phyloP scores from a whole-genome alignment of 164 flowering plant species.

The Magnolia kwangsiensis region DNA sequence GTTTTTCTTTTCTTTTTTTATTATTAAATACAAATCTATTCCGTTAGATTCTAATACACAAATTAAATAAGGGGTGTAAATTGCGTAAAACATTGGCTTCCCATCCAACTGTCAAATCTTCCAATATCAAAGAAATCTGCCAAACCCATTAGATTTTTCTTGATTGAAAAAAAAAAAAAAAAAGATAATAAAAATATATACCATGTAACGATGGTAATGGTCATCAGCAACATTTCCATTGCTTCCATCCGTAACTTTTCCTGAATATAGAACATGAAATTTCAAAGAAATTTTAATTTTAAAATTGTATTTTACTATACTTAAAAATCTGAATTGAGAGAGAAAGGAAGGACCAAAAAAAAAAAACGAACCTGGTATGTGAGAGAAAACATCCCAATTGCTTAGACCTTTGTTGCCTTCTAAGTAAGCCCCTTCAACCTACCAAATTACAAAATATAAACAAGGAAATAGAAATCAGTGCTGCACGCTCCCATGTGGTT shows the following conservation, averaged over 20 bases:
- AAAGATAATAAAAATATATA: background rate
- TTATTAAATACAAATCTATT: too few relatives aligned
- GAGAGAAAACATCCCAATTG: slow-evolving; percentile 39
- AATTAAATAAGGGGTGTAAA: background rate
- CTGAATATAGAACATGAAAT: background rate
- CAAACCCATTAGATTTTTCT: background rate
- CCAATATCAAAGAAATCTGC: background rate
- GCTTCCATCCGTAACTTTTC: slow-evolving; percentile 1
- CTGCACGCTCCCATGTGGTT: too few relatives aligned
- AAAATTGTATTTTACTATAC: background rate
- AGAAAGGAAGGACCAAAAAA: background rate
- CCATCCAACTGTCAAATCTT: background rate
- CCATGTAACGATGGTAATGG: slow-evolving; percentile 9
- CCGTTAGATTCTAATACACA: too few relatives aligned
- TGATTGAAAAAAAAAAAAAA: too few relatives aligned
- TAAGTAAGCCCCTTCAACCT: slow-evolving; percentile 36
- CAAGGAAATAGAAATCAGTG: background rate
- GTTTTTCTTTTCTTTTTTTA: too few relatives aligned
- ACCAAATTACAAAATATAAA: background rate
- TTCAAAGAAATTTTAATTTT: background rate
- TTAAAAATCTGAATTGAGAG: background rate
- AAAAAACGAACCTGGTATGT: slow-evolving; percentile 12
- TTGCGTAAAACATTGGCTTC: background rate
- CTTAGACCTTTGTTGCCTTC: slow-evolving; percentile 29
- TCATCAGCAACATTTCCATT: slow-evolving; percentile 11